Evolutionary conservation across 2,329 filamentous ascomycete species (phyloP).

Genomic region (Claviceps sp.): DNA sequence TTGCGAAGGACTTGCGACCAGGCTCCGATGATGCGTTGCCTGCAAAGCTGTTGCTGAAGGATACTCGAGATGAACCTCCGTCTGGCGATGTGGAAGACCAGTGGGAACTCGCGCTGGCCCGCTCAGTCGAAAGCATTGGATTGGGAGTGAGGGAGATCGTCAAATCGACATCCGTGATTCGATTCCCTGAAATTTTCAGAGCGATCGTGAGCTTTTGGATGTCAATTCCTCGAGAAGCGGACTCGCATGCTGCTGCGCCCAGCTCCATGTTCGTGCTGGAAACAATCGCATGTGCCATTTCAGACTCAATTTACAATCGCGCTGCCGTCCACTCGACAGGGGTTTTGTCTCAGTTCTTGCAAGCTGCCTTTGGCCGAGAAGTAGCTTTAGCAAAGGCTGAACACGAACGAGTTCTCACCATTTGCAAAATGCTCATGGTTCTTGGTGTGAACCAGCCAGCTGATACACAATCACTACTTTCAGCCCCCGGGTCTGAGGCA

Average conservation of each 20-base stretch:
- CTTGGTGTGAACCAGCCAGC: slow-evolving; percentile 70
- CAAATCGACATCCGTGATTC: slow-evolving; percentile 36
- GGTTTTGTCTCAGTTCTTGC: slow-evolving; percentile 53
- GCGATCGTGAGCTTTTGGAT: slow-evolving; percentile 52
- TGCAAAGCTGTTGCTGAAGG: slow-evolving; percentile 3
- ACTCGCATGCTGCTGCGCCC: slow-evolving; percentile 31
- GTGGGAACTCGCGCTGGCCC: slow-evolving; percentile 24
- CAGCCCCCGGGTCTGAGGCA: slow-evolving; percentile 35
- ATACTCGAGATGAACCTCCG: slow-evolving; percentile 10
- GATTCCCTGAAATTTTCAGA: slow-evolving; percentile 50
- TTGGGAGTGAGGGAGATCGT: slow-evolving; percentile 35
- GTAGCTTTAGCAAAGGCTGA: slow-evolving; percentile 41
- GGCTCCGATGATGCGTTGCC: slow-evolving; percentile 14
- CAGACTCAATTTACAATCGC: slow-evolving; percentile 54
- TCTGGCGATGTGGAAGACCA: slow-evolving; percentile 17
- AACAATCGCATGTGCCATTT: slow-evolving; percentile 44
- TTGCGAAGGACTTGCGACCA: slow-evolving; percentile 23
- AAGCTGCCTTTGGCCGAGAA: slow-evolving; percentile 42
- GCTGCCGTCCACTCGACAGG: slow-evolving; percentile 59
- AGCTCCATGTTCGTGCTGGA: slow-evolving; percentile 53
- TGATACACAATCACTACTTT: slow-evolving; percentile 64
- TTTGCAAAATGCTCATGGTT: slow-evolving; percentile 57
- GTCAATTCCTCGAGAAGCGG: slow-evolving; percentile 38
- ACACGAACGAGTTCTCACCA: slow-evolving; percentile 43
- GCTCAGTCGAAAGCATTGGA: slow-evolving; percentile 23